These are phyloP conservation scores for Cutaneotrichosporon sp. DNA, from an alignment of 1,284 basidiomycete species.

Conservation along the genomic window DNA sequence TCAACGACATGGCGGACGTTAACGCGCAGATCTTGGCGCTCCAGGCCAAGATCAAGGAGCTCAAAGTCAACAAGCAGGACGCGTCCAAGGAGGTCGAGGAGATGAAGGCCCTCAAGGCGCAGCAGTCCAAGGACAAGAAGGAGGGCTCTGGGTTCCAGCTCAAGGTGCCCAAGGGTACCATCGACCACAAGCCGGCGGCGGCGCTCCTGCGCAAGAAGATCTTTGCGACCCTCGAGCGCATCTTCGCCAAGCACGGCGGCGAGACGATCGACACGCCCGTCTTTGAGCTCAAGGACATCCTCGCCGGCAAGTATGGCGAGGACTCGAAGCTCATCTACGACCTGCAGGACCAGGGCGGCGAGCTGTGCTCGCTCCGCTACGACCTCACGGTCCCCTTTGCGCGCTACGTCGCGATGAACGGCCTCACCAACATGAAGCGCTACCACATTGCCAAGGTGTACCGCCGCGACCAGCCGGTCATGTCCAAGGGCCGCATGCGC, in stretches of 20 bases:
- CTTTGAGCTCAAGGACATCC: constrained; percentile 94
- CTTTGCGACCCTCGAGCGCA: constrained; percentile 82
- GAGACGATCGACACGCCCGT: constrained; percentile 96
- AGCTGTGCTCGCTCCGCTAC: constrained; percentile 91
- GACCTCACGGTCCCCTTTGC: constrained; percentile 98
- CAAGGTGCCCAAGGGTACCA: constrained; percentile 71
- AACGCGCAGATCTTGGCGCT: constrained; percentile 47
- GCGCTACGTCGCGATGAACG: constrained; percentile 92
- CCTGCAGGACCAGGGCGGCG: constrained; percentile 97
- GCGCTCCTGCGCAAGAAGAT: constrained; percentile 91
- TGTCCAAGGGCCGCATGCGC: constrained; percentile 97
- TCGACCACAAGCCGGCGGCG: constrained; percentile 93
- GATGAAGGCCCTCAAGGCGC: constrained; percentile 51
- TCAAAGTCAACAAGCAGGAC: constrained; percentile 51
- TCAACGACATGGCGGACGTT: constrained; percentile 21
- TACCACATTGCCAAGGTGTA: constrained; percentile 99
- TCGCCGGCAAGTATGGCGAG: constrained; percentile 96
- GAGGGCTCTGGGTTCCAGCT: constrained; percentile 55
- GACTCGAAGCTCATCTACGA: constrained; percentile 99
- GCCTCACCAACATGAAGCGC: constrained; percentile 73
- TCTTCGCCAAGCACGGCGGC: constrained; percentile 87
- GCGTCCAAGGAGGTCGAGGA: constrained; percentile 49
- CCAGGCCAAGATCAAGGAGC: constrained; percentile 47
- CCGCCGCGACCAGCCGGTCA: constrained; percentile 92
- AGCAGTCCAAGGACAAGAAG: constrained; percentile 38